Percentiles rank a stretch among this genome's conserved stretches.
phyloP scores from a whole-genome alignment of 2,329 filamentous ascomycete species.

The Xylariales sp. region DNA sequence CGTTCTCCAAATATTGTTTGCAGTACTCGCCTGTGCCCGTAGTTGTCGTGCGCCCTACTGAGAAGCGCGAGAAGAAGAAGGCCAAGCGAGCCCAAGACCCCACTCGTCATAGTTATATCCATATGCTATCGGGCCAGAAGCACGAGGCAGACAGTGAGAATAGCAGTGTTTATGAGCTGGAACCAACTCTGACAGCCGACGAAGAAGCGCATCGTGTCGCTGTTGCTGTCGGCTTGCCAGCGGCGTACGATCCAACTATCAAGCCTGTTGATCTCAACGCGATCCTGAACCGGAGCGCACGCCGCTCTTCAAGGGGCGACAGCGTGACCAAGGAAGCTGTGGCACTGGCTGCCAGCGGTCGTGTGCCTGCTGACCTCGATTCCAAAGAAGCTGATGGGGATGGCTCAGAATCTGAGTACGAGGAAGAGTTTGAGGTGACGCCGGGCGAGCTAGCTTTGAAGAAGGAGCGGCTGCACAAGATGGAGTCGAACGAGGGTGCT shows the following conservation, averaged over 20 bases:
- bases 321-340: constrained; percentile 16
- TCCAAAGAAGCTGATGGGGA: constrained; percentile 32
- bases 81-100: constrained; percentile 77
- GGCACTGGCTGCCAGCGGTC: constrained; percentile 23
- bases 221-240: constrained; percentile 57
- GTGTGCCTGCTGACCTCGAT: constrained; percentile 29
- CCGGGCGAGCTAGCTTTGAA: constrained; percentile 34
- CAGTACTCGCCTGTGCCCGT: constrained; percentile 92
- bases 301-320: constrained; percentile 8
- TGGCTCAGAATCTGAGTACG: constrained; percentile 29
- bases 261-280: constrained; percentile 43
- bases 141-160: constrained; percentile 56
- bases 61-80: constrained; percentile 87
- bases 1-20: constrained; percentile 90
- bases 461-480: constrained; percentile 30
- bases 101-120: constrained; percentile 68
- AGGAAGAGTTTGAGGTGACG: constrained; percentile 38
- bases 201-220: constrained; percentile 63
- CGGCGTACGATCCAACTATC: constrained; percentile 59
- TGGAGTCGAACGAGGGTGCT: constrained; percentile 27
- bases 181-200: constrained; percentile 50
- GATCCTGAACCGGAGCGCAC: constrained; percentile 15
- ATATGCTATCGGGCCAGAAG: constrained; percentile 63
- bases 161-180: constrained; percentile 49
- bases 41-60: constrained; percentile 82